These are phyloP conservation scores for Chaetomium fimeti DNA, from an alignment of 495 filamentous ascomycete genomes.

Conservation along the genomic window DNA sequence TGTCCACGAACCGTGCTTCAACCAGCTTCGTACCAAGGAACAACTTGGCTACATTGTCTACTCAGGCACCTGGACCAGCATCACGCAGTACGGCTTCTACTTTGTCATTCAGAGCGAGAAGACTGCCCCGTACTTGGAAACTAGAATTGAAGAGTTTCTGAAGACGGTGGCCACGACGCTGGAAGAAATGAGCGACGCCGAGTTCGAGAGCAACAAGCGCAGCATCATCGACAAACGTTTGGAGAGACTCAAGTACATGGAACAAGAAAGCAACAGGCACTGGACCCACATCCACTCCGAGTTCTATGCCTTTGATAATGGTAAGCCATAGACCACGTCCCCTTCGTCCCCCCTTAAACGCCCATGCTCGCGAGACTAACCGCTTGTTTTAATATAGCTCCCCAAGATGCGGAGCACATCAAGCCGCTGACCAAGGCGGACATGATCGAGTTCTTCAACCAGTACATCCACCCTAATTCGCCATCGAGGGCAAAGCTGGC, in stretches of 20 bases:
- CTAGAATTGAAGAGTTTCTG: constrained; percentile 83
- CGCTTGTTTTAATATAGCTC: constrained; percentile 47
- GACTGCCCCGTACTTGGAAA: constrained; percentile 76
- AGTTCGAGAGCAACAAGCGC: constrained; percentile 88
- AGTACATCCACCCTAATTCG: constrained; percentile 74
- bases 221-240: constrained; percentile 84
- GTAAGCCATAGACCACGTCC: constrained; percentile 48
- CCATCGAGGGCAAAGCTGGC: constrained; percentile 72
- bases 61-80: constrained; percentile 65
- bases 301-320: constrained; percentile 81
- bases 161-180: constrained; percentile 60
- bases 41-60: constrained; percentile 97
- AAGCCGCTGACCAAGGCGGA: constrained; percentile 73
- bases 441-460: constrained; percentile 73
- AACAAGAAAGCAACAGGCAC: constrained; percentile 76
- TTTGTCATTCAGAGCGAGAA: constrained; percentile 95
- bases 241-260: constrained; percentile 90
- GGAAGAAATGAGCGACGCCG: constrained; percentile 72
- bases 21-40: constrained; percentile 93
- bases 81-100: constrained; percentile 77
- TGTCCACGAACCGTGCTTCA: constrained; percentile 88
- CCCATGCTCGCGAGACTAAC: neutral
- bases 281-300: constrained; percentile 85
- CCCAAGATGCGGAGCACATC: constrained; percentile 73
- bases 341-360: too few relatives aligned